Base-by-base conservation (phyloP, 1,284 basidiomycete species). In the Cerioporus squamosus region DNA sequence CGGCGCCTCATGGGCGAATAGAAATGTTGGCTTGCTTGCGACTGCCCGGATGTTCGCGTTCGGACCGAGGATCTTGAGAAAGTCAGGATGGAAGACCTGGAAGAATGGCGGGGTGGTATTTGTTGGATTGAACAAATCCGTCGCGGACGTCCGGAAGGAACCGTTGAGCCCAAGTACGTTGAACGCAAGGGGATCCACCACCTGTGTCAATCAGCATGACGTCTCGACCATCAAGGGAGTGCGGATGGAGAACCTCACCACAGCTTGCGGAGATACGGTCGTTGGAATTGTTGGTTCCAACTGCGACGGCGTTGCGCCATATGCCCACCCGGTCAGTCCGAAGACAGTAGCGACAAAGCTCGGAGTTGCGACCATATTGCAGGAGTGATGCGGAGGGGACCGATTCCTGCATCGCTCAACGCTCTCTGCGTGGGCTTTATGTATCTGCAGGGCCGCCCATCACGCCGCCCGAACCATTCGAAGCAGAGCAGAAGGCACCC, bases 1-100 rank as follows among this genome's bases (percentile, higher is more conserved):
- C 0, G 85, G 86, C 2, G 89, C 90, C 72, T 93, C 90, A 65
- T 92, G 90, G 23, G 89, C 90, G 62, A 90, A 83, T 0, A 87
- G 83, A 66, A 83, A 89, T 17, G 80, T 80, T 1, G 79, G 74
- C 60, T 85, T 82, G 1, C 79, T 79, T 0, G 85, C 83, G 23
- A 93, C 79, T 57, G 81, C 71, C 6, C 79, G 79, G 48, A 92
- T 80, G 0, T 81, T 81, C 3, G 90, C 82, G 40, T 76, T 74
- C 8, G 72, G 64, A 1, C 90, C 90, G 3, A 91, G 81, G 61
- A 91, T 76, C 38, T 65, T 50, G 57, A 86, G 73, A 71, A 93
- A 93, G 6, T 73, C 76, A 4, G 74, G 64, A 66, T 91, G 80
- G 67, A 90, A 90, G 57, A 88, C 75, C 68, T 91, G 88, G 75